These are phyloP conservation scores for Metschnikowia lochheadii DNA, from an alignment of 805 yeast species.

Conservation along the genomic window DNA sequence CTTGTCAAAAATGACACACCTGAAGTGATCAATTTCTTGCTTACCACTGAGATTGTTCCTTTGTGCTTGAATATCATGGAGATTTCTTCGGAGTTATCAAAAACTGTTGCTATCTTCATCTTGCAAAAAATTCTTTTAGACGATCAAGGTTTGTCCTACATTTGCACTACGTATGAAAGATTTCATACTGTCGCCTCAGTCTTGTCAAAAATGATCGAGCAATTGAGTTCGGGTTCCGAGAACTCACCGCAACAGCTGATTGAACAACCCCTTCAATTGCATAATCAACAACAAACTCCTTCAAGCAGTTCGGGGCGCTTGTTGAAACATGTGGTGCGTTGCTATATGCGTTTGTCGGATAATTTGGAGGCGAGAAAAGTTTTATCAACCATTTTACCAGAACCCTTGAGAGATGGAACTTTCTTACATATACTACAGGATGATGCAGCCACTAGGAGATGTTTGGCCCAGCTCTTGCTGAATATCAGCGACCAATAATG, in stretches of 20 bases:
- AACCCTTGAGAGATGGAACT: slow-evolving; percentile 82
- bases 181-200: slow-evolving; percentile 93
- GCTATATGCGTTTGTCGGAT: slow-evolving; percentile 86
- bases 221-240: slow-evolving; percentile 49
- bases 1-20: slow-evolving; percentile 93
- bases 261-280: slow-evolving; percentile 2
- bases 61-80: slow-evolving; percentile 93
- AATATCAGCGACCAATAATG: slow-evolving; percentile 41
- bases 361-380: slow-evolving; percentile 88
- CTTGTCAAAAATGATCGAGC: slow-evolving; percentile 82
- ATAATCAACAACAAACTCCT: slow-evolving; percentile 11
- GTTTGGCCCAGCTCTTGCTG: slow-evolving; percentile 76
- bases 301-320: slow-evolving; percentile 66
- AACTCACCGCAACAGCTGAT: slow-evolving; percentile 37
- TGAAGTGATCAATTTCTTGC: slow-evolving; percentile 84
- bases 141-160: slow-evolving; percentile 85
- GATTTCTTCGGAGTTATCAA: slow-evolving; percentile 85
- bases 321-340: slow-evolving; percentile 88
- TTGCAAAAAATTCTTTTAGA: slow-evolving; percentile 89
- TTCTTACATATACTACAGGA: slow-evolving; percentile 75
- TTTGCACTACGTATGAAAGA: slow-evolving; percentile 92
- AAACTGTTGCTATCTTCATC: slow-evolving; percentile 95
- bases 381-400: slow-evolving; percentile 77
- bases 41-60: slow-evolving; percentile 96
- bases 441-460: slow-evolving; percentile 82